Base-by-base conservation (phyloP, 2,329 filamentous ascomycete genomes). In the Amylocarpus encephaloides region DNA sequence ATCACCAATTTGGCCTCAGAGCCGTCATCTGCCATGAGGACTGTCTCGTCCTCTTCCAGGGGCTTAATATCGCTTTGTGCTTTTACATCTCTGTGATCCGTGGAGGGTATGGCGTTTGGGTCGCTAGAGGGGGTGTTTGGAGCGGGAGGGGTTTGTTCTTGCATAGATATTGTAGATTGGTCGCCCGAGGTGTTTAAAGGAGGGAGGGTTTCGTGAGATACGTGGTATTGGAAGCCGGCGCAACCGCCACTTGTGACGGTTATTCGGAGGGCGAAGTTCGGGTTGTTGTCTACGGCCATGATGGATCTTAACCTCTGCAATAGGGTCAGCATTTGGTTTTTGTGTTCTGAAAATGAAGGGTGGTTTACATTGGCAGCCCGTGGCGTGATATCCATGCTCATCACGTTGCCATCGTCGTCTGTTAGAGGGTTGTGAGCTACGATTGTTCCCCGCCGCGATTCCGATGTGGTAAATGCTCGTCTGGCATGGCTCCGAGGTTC, bases 161-260 rank as follows among this genome's bases (percentile, higher is more conserved):
- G 29, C 22, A 33, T 39, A n/a, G 41, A n/a, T n/a, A n/a, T 15
- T 15, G 34, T 34, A 5, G 43, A n/a, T 12, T 33, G 13, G 32
- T 12, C 16, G 2, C 36, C 19, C 7, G 30, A 26, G 3, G 32
- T 30, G 30, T 29, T 43, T 6, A 77, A 48, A 59, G 5, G 65
- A 57, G 1, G 70, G 62, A 85, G 70, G 0, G 79, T 80, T 2
- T 88, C 85, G 3, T 97, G 77, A 13, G 84, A 88, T 88, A 98
- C 95, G 42, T 95, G 73, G 66, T 98, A 98, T 67, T 98, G 93
- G 68, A 98, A 98, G 44, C 93, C 93, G 70, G 98, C 93, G 68
- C 93, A 98, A 49, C 93, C 93, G 56, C 93, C 93, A 50, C 86
- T 89, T 65, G 95, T 90, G 51, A 98, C 91, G 54, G 87, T 85